Conservation (phyloP, 805 yeast species). For the Clavispora santaluciae region DNA sequence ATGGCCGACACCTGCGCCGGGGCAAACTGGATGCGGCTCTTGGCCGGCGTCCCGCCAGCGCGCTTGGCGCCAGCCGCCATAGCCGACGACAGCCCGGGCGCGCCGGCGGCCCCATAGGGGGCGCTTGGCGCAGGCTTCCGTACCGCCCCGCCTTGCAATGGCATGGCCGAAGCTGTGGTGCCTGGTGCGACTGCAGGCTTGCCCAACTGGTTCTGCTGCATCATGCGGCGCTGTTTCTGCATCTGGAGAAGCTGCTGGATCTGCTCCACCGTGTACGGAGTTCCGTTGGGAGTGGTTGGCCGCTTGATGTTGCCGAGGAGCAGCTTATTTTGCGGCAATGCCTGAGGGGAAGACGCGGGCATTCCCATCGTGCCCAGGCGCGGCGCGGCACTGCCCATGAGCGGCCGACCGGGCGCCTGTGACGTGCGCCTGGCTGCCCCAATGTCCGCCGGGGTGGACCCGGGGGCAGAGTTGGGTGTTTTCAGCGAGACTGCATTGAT, state of each 20-base stretch:
- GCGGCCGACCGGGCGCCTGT: conserved; percentile 4
- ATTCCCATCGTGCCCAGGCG: not conserved
- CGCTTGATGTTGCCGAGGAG: conserved; percentile 20
- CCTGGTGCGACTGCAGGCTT: not conserved
- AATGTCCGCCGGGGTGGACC: not conserved
- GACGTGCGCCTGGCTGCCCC: conserved; percentile 3
- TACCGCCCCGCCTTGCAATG: not conserved
- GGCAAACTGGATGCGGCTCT: conserved; percentile 42
- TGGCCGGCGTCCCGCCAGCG: conserved; percentile 7
- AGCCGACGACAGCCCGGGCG: not conserved
- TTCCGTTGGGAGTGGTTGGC: conserved; percentile 50
- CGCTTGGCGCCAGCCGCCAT: conserved; percentile 5
- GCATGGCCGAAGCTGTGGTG: not conserved
- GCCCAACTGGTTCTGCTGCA: conserved; percentile 34
- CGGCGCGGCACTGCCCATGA: not conserved
- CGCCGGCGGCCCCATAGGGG: not conserved
- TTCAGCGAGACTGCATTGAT: conserved; percentile 37
- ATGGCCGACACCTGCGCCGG: conserved; percentile 64
- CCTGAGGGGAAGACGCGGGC: not conserved
- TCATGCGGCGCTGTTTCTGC: conserved; percentile 46
- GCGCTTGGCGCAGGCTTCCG: not conserved
- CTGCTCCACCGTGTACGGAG: conserved; percentile 58
- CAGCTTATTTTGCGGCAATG: conserved; percentile 9
- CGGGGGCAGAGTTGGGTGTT: not conserved
- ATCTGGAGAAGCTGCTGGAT: conserved; percentile 52